These are phyloP conservation scores for Irpex lacteus DNA, from an alignment of 1,284 basidiomycete genomes.

Conservation along the genomic window DNA sequence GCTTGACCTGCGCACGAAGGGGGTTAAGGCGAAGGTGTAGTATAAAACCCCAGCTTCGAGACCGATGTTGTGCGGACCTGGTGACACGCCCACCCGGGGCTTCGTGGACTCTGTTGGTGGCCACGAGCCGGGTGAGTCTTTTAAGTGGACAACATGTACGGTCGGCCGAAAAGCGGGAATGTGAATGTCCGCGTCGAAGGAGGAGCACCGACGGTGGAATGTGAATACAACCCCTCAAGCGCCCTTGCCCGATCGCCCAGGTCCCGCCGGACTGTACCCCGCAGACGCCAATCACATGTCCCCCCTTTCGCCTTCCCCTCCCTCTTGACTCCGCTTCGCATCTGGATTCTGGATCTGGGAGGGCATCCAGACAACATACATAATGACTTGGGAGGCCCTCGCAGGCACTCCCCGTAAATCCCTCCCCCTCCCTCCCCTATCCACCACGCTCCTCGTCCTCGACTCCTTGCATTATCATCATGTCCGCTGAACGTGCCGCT, in stretches of 20 bases:
- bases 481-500: conserved; percentile 58
- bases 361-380: conserved; percentile 4
- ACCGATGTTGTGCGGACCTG: not conserved
- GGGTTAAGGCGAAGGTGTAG: conserved; percentile 5
- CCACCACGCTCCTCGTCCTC: conserved; percentile 1
- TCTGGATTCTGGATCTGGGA: conserved; percentile 12
- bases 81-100: conserved; percentile 3
- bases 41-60: not conserved
- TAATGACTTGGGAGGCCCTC: conserved; percentile 9
- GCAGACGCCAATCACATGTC: conserved; percentile 24
- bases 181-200: conserved; percentile 2
- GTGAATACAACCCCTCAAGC: not conserved
- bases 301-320: not conserved
- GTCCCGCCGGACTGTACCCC: conserved; percentile 14
- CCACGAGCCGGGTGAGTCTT: not conserved
- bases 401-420: conserved; percentile 4
- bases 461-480: conserved; percentile 25
- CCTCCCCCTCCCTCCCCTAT: conserved; percentile 2
- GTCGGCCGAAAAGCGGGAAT: conserved; percentile 16
- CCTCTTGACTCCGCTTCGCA: conserved; percentile 7
- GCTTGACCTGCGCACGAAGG: not conserved
- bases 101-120: too few species aligned
- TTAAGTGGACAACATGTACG: too few species aligned
- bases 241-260: conserved; percentile 6
- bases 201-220: conserved; percentile 12